phyloP scores from a whole-genome alignment of 1,284 basidiomycete species.

The Apiotrichum siamense region DNA sequence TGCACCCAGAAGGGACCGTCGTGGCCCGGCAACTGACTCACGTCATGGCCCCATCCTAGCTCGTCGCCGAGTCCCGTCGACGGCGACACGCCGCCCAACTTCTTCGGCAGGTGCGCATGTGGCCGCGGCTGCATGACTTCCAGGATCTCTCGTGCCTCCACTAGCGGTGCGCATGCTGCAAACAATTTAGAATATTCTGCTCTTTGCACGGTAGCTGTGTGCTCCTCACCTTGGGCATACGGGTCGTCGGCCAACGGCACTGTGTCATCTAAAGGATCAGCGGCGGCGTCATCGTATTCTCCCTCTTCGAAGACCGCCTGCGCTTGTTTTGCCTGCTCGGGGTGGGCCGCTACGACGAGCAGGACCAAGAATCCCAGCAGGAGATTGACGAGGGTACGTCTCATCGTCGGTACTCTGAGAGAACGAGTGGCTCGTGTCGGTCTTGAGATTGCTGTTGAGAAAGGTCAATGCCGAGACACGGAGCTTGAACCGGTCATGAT shows the following conservation, averaged over 20 bases:
- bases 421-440: too few relatives aligned
- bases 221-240: not conserved
- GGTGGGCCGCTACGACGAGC: not conserved
- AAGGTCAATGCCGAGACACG: too few relatives aligned
- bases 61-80: constrained; percentile 29
- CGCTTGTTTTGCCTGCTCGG: not conserved
- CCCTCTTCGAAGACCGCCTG: not conserved
- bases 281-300: not conserved
- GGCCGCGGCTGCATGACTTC: constrained; percentile 21
- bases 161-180: constrained; percentile 24
- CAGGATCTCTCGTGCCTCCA: constrained; percentile 28
- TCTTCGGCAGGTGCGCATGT: constrained; percentile 25
- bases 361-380: not conserved
- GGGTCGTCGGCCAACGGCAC: not conserved
- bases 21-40: constrained; percentile 13
- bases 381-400: not conserved
- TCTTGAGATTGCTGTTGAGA: not conserved
- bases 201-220: not conserved
- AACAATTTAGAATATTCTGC: not conserved
- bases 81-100: constrained; percentile 17
- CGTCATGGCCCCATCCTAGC: constrained; percentile 35
- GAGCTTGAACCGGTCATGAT: not conserved
- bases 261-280: not conserved
- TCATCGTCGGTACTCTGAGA: too few relatives aligned
- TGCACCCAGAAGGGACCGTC: too few relatives aligned